Percentiles rank a stretch among this genome's conserved stretches.
These are phyloP conservation scores for Flammula alnicola DNA, from an alignment of 1,284 basidiomycete genomes.

Conservation along the genomic window DNA sequence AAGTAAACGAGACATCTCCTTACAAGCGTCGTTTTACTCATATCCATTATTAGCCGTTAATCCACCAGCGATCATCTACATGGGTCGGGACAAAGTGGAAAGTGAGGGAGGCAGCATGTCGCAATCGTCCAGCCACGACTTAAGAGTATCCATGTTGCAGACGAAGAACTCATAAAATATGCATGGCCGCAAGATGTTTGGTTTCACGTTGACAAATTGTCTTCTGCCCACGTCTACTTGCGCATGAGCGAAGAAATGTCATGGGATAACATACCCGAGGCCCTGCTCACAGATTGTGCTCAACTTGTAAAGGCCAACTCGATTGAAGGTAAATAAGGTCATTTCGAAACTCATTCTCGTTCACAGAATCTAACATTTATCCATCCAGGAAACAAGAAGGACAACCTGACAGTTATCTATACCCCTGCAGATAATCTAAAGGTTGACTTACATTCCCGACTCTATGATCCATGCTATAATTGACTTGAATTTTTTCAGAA, in stretches of 20 bases:
- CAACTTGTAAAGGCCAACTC: slow-evolving; percentile 98
- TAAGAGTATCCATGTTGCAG: slow-evolving; percentile 45
- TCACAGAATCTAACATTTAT: slow-evolving; percentile 5
- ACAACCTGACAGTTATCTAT: slow-evolving; percentile 93
- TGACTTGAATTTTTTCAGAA: slow-evolving; percentile 50
- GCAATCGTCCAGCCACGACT: slow-evolving; percentile 18
- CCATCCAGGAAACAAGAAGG: slow-evolving; percentile 89
- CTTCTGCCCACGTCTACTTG: slow-evolving; percentile 93
- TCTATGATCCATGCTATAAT: background rate
- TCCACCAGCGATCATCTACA: slow-evolving; percentile 83
- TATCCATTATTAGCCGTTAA: slow-evolving; percentile 44
- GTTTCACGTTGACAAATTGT: slow-evolving; percentile 91
- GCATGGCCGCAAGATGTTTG: slow-evolving; percentile 84
- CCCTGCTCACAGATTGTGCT: slow-evolving; percentile 83
- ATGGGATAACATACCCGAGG: slow-evolving; percentile 88
- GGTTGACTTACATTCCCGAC: slow-evolving; percentile 39
- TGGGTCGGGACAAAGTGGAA: slow-evolving; percentile 97
- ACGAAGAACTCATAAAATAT: slow-evolving; percentile 94
- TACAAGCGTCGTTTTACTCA: background rate
- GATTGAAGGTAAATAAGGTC: slow-evolving; percentile 75
- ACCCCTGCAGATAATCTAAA: slow-evolving; percentile 91
- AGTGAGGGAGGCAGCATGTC: slow-evolving; percentile 56
- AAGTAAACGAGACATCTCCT: slow-evolving; percentile 40
- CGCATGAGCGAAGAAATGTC: slow-evolving; percentile 80
- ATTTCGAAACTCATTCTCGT: no score